Conservation (phyloP, 192 early-diverging fungal genomes). For the Backusella tarrabulga region DNA sequence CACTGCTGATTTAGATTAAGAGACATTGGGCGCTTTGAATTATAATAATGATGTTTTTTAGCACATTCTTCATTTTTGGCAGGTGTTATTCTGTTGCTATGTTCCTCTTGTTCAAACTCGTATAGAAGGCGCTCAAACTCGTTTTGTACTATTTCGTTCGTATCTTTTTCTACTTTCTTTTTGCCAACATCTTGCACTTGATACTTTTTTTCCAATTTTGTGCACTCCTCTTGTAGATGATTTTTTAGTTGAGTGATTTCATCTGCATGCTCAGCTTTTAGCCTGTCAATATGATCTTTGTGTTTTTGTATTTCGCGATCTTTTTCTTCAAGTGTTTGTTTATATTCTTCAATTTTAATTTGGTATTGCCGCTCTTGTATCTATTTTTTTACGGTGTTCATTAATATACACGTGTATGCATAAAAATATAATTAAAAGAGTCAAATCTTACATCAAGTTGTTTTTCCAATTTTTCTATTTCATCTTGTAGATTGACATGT, state of each 20-base stretch:
- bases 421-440: not conserved
- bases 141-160: not conserved
- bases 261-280: not conserved
- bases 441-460: slow-evolving; percentile 8
- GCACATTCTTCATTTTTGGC: not conserved
- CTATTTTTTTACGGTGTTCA: not conserved
- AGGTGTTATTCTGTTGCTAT: not conserved
- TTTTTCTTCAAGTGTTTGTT: not conserved
- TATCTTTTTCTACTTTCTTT: not conserved
- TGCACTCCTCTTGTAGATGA: not conserved
- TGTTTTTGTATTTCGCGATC: not conserved
- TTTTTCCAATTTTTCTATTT: slow-evolving; percentile 9
- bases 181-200: not conserved
- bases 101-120: slow-evolving; percentile 9
- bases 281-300: not conserved
- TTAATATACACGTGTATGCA: not conserved
- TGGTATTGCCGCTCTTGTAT: not conserved
- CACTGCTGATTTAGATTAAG: slow-evolving; percentile 1
- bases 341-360: slow-evolving; percentile 10
- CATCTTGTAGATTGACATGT: not conserved
- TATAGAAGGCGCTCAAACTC: not conserved
- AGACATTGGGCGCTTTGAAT: not conserved
- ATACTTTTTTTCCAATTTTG: not conserved
- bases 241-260: not conserved
- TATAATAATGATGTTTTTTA: not conserved